Conservation (phyloP, 2,329 filamentous ascomycete species). For the Penicillium expansum region DNA sequence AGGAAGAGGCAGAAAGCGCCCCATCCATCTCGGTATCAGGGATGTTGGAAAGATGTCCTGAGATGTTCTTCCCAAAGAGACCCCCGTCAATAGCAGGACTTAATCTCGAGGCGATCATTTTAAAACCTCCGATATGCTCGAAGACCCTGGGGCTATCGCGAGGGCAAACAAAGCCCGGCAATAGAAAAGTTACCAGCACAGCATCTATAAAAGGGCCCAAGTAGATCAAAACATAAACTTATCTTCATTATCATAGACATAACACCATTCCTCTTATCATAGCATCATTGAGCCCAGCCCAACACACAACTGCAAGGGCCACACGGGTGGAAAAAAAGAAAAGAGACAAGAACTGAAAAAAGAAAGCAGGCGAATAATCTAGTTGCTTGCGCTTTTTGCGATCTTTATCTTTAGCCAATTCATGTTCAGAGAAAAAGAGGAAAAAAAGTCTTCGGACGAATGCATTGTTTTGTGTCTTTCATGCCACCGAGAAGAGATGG, state of each 20-base stretch:
- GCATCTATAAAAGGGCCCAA: neutral
- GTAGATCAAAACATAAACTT: conserved; percentile 15
- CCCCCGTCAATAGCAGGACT: neutral
- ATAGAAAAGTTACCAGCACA: neutral
- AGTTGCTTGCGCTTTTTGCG: conserved; percentile 11
- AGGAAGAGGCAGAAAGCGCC: neutral
- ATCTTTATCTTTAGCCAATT: conserved; percentile 7
- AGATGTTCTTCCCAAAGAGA: neutral
- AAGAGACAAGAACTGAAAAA: conserved; percentile 8
- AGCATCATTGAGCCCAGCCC: conserved; percentile 21
- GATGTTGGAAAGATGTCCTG: neutral
- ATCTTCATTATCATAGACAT: conserved; percentile 28
- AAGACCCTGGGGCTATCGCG: neutral
- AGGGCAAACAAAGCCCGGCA: neutral
- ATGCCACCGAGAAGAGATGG: conserved; percentile 14
- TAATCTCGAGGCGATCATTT: neutral
- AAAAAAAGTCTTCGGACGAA: conserved; percentile 3
- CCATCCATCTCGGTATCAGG: neutral
- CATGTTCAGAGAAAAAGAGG: conserved; percentile 3
- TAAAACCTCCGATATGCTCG: neutral
- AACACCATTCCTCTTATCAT: conserved; percentile 26
- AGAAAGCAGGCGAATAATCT: conserved; percentile 7
- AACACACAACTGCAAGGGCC: conserved; percentile 7
- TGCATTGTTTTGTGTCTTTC: conserved; percentile 14
- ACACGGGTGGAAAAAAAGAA: conserved; percentile 11